Conservation (phyloP, 2,329 filamentous ascomycete species). For the Akanthomyces uredinophilus region DNA sequence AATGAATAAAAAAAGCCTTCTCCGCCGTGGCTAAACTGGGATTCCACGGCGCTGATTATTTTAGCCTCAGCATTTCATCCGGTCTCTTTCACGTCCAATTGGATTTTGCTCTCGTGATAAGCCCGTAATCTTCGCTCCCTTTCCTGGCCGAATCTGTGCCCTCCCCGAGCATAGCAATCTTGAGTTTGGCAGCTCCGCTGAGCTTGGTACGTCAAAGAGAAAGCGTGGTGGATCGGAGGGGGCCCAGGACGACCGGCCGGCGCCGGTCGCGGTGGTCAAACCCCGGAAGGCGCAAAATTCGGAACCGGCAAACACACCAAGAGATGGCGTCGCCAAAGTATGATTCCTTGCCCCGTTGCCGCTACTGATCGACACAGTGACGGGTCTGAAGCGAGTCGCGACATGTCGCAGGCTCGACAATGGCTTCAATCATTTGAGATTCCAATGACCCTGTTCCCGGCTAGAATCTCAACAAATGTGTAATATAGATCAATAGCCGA, state of each 20-base stretch:
- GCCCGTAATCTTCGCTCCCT: no score
- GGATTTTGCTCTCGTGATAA: not conserved
- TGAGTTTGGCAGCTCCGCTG: no score
- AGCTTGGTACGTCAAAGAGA: no score
- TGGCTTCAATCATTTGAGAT: not conserved
- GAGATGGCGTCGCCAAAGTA: not conserved
- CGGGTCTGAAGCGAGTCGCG: not conserved
- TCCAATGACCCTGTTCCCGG: not conserved
- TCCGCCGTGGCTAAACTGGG: not conserved
- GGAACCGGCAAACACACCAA: not conserved
- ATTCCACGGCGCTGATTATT: not conserved
- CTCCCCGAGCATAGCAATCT: no score
- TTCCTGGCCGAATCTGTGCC: no score
- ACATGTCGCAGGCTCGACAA: not conserved
- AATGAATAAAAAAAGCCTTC: not conserved
- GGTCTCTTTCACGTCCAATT: not conserved
- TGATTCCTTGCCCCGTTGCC: no score
- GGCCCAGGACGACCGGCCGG: not conserved
- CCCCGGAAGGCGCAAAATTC: not conserved
- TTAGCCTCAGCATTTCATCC: not conserved
- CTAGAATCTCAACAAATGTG: not conserved
- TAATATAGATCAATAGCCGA: constrained; percentile 1
- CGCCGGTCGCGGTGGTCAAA: constrained; percentile 1
- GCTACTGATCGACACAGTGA: not conserved
- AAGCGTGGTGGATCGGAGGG: constrained; percentile 1